Conservation (phyloP, 2,329 filamentous ascomycete genomes). For the Curvularia spicifera region DNA sequence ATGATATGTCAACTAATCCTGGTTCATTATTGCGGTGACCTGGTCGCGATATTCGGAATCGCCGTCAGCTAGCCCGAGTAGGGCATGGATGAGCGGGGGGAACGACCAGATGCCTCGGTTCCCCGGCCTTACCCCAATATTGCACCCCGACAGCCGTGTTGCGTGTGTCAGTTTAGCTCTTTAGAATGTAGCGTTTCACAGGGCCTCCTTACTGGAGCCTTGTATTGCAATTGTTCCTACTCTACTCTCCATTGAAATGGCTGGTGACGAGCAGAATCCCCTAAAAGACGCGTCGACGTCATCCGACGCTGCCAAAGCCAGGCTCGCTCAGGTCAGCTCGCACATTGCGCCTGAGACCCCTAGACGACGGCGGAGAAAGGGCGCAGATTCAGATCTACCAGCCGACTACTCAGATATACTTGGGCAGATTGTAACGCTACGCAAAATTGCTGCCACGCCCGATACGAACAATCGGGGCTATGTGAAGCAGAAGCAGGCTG, state of each 20-base stretch:
- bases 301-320: slow-evolving; percentile 47
- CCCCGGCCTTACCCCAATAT: slow-evolving; percentile 27
- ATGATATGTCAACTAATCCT: neutral
- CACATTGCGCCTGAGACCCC: slow-evolving; percentile 51
- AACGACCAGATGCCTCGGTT: slow-evolving; percentile 38
- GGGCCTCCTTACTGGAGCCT: slow-evolving; percentile 24
- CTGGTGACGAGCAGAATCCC: slow-evolving; percentile 27
- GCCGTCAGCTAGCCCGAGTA: neutral
- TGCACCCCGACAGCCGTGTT: slow-evolving; percentile 5
- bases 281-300: slow-evolving; percentile 29
- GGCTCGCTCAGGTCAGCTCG: slow-evolving; percentile 57
- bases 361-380: slow-evolving; percentile 47
- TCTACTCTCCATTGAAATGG: slow-evolving; percentile 23
- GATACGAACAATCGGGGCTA: slow-evolving; percentile 63
- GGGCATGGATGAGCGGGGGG: neutral
- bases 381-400: slow-evolving; percentile 55
- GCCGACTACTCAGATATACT: slow-evolving; percentile 68
- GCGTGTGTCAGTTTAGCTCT: slow-evolving; percentile 2
- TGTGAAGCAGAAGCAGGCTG: slow-evolving; percentile 66
- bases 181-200: slow-evolving; percentile 28
- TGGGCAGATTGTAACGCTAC: slow-evolving; percentile 60
- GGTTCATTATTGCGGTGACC: neutral
- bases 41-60: neutral
- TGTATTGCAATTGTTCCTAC: neutral
- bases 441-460: slow-evolving; percentile 62